Evolutionary conservation across 768 basidiomycete genomes (phyloP).

Genomic region (Boletus insuetus): DNA sequence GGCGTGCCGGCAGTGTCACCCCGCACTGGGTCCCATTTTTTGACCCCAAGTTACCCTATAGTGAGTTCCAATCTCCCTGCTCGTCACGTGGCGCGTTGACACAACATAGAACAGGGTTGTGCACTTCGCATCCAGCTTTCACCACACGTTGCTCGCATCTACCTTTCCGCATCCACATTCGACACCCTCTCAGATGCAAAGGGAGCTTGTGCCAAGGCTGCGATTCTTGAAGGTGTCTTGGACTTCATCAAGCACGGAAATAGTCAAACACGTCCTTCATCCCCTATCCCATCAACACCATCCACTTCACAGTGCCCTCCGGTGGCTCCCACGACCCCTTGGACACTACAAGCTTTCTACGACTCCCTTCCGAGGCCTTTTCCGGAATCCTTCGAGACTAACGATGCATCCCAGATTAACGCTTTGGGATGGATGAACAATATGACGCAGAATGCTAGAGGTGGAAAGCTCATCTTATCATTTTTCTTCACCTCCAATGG

Average conservation of each 20-base stretch:
- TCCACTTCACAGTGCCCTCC: conserved; percentile 6
- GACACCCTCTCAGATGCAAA: conserved; percentile 45
- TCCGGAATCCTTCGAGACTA: conserved; percentile 49
- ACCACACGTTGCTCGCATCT: conserved; percentile 46
- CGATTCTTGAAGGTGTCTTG: conserved; percentile 51
- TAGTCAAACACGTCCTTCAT: conserved; percentile 43
- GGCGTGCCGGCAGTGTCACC: conserved; percentile 49
- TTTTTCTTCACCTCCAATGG: conserved; percentile 47
- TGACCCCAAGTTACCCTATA: conserved; percentile 43
- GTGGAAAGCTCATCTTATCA: conserved; percentile 40
- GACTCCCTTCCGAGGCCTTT: conserved; percentile 66
- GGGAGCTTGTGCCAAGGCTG: conserved; percentile 50
- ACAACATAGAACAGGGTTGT: conserved; percentile 47
- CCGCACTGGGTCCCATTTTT: conserved; percentile 54
- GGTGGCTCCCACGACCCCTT: conserved; percentile 16
- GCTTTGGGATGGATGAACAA: conserved; percentile 53
- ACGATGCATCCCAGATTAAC: conserved; percentile 50
- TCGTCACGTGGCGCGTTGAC: not conserved
- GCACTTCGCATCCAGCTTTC: conserved; percentile 56
- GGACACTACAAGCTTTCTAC: conserved; percentile 56
- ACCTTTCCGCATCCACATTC: conserved; percentile 47
- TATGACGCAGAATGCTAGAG: conserved; percentile 49
- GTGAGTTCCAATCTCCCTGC: conserved; percentile 31
- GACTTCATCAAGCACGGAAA: conserved; percentile 59
- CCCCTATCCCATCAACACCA: conserved; percentile 10